phyloP scores from a whole-genome alignment of 2,329 filamentous ascomycete genomes.

The Plectosphaerella sp. region DNA sequence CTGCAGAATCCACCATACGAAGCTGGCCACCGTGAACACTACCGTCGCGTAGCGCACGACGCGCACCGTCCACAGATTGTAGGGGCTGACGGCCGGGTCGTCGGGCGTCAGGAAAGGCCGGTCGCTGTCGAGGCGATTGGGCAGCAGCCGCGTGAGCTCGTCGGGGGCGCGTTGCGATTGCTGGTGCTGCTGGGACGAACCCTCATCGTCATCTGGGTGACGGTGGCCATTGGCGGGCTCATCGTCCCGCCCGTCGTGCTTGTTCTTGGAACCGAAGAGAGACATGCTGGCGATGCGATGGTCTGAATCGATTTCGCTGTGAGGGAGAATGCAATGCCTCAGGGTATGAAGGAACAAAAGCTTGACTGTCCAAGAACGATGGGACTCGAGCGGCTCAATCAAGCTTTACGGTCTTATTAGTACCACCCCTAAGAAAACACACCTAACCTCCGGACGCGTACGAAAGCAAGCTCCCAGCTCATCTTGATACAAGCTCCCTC shows the following conservation, averaged over 20 bases:
- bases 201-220: conserved; percentile 15
- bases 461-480: too few relatives aligned
- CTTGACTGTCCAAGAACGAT: not conserved
- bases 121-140: conserved; percentile 55
- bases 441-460: too few relatives aligned
- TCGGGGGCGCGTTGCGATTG: conserved; percentile 26
- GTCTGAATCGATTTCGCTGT: too few relatives aligned
- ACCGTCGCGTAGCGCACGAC: conserved; percentile 74
- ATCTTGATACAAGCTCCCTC: too few relatives aligned
- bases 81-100: conserved; percentile 62
- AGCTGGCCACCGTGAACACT: conserved; percentile 68
- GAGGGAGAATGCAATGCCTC: not conserved
- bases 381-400: too few relatives aligned
- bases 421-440: too few relatives aligned
- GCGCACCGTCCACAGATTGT: conserved; percentile 91
- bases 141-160: conserved; percentile 63
- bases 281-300: not conserved
- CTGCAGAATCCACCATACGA: conserved; percentile 89
- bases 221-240: not conserved
- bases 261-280: not conserved
- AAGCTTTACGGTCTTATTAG: not conserved
- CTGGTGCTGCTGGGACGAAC: conserved; percentile 5
- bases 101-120: conserved; percentile 29
- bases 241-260: conserved; percentile 1
- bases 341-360: not conserved